phyloP scores from a whole-genome alignment of 2,329 filamentous ascomycete species.

The Aspergillus sp. region DNA sequence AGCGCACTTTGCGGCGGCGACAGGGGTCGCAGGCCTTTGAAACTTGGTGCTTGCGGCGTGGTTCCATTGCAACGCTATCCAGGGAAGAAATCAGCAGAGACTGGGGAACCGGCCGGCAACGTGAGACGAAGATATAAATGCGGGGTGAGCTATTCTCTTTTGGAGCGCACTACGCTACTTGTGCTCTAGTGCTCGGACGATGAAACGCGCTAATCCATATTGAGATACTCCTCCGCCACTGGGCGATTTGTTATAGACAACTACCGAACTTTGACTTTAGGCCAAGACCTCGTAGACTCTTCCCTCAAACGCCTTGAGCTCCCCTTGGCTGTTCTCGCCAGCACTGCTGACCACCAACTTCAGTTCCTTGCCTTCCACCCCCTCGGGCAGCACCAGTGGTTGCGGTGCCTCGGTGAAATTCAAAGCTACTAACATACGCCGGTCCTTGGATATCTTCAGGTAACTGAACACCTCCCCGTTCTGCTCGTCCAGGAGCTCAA shows the following conservation, averaged over 20 bases:
- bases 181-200: no score
- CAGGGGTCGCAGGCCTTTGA: constrained; percentile 52
- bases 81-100: not conserved
- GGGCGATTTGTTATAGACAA: not conserved
- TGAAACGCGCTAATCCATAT: not conserved
- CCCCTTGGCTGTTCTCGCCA: constrained; percentile 22
- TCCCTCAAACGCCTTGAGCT: constrained; percentile 40
- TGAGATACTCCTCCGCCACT: not conserved
- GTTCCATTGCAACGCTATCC: not conserved
- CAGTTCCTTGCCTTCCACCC: constrained; percentile 5
- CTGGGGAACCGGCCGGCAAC: not conserved
- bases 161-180: not conserved
- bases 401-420: constrained; percentile 23
- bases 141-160: not conserved
- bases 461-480: constrained; percentile 56
- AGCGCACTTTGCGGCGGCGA: constrained; percentile 52
- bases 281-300: constrained; percentile 29
- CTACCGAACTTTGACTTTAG: not conserved
- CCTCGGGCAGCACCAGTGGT: not conserved
- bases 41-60: constrained; percentile 13
- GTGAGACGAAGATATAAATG: not conserved
- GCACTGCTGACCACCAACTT: constrained; percentile 31
- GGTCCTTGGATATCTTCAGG: constrained; percentile 21
- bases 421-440: constrained; percentile 20
- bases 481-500: constrained; percentile 58